Evolutionary conservation across 2,329 filamentous ascomycete species (phyloP).

Genomic region (Simplicillium aogashimaense): DNA sequence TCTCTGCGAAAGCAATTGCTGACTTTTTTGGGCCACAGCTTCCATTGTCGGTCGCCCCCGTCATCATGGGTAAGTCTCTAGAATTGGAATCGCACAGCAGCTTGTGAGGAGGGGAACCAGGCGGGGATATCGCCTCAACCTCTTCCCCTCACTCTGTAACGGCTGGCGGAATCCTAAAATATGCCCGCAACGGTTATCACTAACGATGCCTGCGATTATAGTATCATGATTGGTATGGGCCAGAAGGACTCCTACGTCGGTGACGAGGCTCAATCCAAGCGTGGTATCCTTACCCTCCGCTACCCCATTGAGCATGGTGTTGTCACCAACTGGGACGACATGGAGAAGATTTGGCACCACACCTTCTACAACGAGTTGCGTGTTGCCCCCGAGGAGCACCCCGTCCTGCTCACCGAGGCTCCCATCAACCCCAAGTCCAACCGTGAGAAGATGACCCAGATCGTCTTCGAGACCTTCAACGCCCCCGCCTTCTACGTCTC

Average conservation of each 20-base stretch:
- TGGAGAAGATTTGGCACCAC: constrained; percentile 99
- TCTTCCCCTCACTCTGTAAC: too few species aligned
- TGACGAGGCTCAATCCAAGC: constrained; percentile 99
- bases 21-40: constrained; percentile 44
- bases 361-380: constrained; percentile 99
- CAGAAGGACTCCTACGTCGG: constrained; percentile 99
- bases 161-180: too few species aligned
- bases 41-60: constrained; percentile 99
- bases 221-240: constrained; percentile 99
- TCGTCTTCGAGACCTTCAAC: constrained; percentile 99
- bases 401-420: constrained; percentile 96
- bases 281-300: constrained; percentile 99
- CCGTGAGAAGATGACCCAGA: constrained; percentile 99
- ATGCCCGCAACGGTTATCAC: too few species aligned
- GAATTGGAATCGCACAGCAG: background rate
- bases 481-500: constrained; percentile 99
- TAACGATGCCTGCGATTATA: constrained; percentile 22
- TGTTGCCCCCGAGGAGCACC: constrained; percentile 99
- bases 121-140: too few species aligned
- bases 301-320: constrained; percentile 99
- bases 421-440: constrained; percentile 99
- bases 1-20: constrained; percentile 16
- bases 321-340: constrained; percentile 99
- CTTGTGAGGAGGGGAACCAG: background rate
- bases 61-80: constrained; percentile 89